Evolutionary conservation across 2,329 filamentous ascomycete species (phyloP), one percentile per base, ranked within the genome.

Genomic region (Colletotrichum kahawae): DNA sequence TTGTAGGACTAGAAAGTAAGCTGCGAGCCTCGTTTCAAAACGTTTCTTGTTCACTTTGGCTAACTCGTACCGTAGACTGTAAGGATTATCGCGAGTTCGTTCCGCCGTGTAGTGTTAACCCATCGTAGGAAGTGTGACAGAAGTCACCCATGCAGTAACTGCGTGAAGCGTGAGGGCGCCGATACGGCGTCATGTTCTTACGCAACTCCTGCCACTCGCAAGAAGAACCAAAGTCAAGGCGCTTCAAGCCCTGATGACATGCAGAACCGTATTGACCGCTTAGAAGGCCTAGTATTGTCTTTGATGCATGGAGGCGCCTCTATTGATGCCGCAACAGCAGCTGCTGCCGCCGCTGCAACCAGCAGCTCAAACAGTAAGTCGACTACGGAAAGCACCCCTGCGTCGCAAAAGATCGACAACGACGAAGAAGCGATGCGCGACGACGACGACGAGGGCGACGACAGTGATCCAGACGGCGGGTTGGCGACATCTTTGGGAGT

Each of bases 191-290:
- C 95, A 72, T 98, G 96, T 86, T 94, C 93, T 78, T 98, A 98
- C 87, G 95, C 95, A 62, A 90, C 92, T 67, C 93, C 92, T 48
- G 84, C 88, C 36, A 87, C 87, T 67, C 91, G 95, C 79, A 97
- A 95, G 85, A 97, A 95, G 89, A 92, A 87, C 81, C 91, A 93
- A 84, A 90, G 86, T 85, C 91, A 85, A 88, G 90, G 83, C 75
- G 85, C 89, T 79, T 85, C 89, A 70, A 92, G 85, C 79, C 95
- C 96, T 65, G 96, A 98, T 89, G 96, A 98, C 85, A 98, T 98
- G 96, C 96, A 98, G 87, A 98, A 97, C 82, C 94, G 97, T 83
- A 98, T 98, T 86, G 96, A 98, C 87, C 92, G 96, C 80, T 89
- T 98, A 78, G 96, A 98, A 89, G 94, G 95, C 79, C 87, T 98